Base-by-base conservation (phyloP, 345 rosid species). In the Lumnitzera littorea region DNA sequence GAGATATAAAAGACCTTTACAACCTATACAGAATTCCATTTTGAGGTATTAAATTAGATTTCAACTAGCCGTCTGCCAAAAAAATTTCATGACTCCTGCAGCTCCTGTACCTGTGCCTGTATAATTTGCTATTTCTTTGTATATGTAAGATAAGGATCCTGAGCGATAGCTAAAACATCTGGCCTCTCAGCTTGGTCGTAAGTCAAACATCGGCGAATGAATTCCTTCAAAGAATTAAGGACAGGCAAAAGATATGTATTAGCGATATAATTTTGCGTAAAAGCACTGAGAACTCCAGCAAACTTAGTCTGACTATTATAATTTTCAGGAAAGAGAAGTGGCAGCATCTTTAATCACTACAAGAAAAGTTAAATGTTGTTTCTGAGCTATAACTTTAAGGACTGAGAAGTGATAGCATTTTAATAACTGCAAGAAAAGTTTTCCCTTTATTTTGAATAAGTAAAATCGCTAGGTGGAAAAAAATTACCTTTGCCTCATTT, bases 141-240 rank as follows among this genome's bases (percentile, higher is more conserved):
- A 70, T 80, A 87, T 53, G 88, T 81, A 50, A 87, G 91, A 74
- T 90, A 94, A 15, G 91, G 82, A 70, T 94, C 99, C 53, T 88
- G 88, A 29, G 96, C 92, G 74, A 86, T 67, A 15, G 91, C 78
- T 55, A 90, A 74, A 61, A 94, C 99, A 65, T 94, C 96, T 2
- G 89, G 95, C 76, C 99, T 83, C 25, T 94, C 99, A 0, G 78
- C 71, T 72, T 94, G 99, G 74, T 84, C 87, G 69, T 94, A 94
- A 3, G 92, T 84, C 61, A 94, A 77, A 82, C 97, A 94, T 59
- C 89, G 76, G 12, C 97, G 88, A 70, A 94, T 91, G 74, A 94
- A 73, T 11, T 94, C 99, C 96, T 94, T 83, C 77, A 75, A 24
- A n/a, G 53, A 50, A 49, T 36, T 43, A 55, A 50, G 50, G 15